These are phyloP conservation scores for Monilinia laxa DNA, from an alignment of 2,329 filamentous ascomycete genomes.

Conservation along the genomic window DNA sequence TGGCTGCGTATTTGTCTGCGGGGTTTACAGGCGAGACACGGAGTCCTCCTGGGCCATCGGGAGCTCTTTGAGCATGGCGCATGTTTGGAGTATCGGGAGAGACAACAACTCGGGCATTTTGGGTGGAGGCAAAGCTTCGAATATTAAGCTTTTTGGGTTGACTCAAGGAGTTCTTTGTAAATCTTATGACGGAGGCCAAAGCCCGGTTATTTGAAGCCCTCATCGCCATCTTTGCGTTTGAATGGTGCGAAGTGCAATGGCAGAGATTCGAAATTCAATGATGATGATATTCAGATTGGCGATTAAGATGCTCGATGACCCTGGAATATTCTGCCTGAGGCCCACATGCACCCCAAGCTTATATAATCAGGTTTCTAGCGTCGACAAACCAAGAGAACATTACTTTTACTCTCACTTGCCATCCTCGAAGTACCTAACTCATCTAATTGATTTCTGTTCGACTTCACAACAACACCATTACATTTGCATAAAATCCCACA, in stretches of 20 bases:
- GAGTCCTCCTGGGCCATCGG: slow-evolving; percentile 54
- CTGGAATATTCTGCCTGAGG: not conserved
- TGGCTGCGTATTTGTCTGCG: slow-evolving; percentile 86
- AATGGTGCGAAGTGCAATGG: slow-evolving; percentile 41
- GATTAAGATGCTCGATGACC: not conserved
- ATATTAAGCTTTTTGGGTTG: slow-evolving; percentile 32
- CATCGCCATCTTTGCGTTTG: slow-evolving; percentile 55
- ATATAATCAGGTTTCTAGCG: slow-evolving; percentile 21
- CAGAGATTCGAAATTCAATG: slow-evolving; percentile 23
- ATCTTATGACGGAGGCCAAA: slow-evolving; percentile 56
- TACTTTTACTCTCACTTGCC: slow-evolving; percentile 17
- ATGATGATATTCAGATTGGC: slow-evolving; percentile 20
- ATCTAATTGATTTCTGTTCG: slow-evolving; percentile 11
- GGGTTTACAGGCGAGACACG: slow-evolving; percentile 84
- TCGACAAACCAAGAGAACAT: slow-evolving; percentile 14
- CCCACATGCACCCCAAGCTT: not conserved
- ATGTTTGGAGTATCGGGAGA: slow-evolving; percentile 61
- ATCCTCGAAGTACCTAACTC: slow-evolving; percentile 21
- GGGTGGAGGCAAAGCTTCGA: slow-evolving; percentile 44
- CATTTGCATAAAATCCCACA: slow-evolving; percentile 16
- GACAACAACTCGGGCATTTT: slow-evolving; percentile 45
- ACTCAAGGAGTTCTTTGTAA: slow-evolving; percentile 44
- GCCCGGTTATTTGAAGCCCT: slow-evolving; percentile 57
- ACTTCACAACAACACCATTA: slow-evolving; percentile 17
- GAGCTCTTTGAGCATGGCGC: slow-evolving; percentile 59